A percentile compares a stretch with the other conserved stretches of the same genome.
These are phyloP conservation scores for Cladosporium sp. DNA, from an alignment of 2,329 filamentous ascomycete species.

Conservation along the genomic window DNA sequence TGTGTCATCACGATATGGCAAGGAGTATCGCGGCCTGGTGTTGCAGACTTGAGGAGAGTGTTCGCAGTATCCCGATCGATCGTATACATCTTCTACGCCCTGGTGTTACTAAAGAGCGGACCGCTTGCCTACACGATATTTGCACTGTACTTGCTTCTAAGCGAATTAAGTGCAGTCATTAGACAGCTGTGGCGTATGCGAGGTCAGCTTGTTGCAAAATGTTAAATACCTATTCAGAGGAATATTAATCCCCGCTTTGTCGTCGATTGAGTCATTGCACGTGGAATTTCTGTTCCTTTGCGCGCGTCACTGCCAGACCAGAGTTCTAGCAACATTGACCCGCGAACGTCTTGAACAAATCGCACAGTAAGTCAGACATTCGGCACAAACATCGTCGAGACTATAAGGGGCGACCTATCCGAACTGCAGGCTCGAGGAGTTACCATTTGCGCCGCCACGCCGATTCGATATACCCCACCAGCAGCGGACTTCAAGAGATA, in stretches of 20 bases:
- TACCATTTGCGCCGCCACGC: not conserved
- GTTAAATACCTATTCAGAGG: too few relatives aligned
- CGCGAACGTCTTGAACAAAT: not conserved
- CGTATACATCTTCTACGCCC: not conserved
- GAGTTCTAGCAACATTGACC: not conserved
- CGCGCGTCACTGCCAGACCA: not conserved
- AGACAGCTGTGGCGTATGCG: too few relatives aligned
- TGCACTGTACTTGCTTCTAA: too few relatives aligned
- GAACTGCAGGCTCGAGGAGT: not conserved
- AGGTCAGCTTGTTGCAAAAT: too few relatives aligned
- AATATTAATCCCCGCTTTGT: too few relatives aligned
- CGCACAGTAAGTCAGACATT: not conserved
- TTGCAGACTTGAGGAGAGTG: not conserved
- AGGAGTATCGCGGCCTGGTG: too few relatives aligned
- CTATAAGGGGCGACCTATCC: too few relatives aligned
- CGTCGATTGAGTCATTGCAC: not conserved
- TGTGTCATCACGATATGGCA: not conserved
- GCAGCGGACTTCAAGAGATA: not conserved
- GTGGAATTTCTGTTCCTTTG: not conserved
- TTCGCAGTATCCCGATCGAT: not conserved
- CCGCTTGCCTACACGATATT: too few relatives aligned
- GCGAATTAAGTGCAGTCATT: too few relatives aligned
- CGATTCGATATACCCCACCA: constrained; percentile 1
- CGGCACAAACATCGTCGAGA: not conserved
- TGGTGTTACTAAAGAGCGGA: too few relatives aligned